A percentile compares a stretch with the other conserved stretches of the same genome.
Conservation (phyloP, 2,329 filamentous ascomycete species). For the Trichoderma koningiopsis region DNA sequence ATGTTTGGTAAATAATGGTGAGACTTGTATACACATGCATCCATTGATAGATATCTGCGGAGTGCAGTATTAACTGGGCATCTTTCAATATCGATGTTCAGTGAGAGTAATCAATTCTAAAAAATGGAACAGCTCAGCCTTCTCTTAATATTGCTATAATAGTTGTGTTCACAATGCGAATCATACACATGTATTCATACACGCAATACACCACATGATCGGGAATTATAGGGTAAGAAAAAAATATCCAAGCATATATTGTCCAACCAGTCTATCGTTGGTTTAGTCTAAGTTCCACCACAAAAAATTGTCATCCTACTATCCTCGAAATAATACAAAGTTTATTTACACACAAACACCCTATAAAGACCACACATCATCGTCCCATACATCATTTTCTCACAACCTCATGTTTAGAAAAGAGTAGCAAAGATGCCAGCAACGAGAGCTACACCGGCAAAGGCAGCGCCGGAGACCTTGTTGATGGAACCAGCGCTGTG, state of each 20-base stretch:
- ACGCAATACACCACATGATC: not conserved
- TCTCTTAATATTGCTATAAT: not conserved
- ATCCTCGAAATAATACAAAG: not conserved
- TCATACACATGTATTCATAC: not conserved
- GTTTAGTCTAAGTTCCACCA: conserved; percentile 6
- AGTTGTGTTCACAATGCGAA: not conserved
- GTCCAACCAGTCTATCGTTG: conserved; percentile 23
- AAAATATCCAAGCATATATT: conserved; percentile 17
- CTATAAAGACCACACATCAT: not conserved
- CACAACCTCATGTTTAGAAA: conserved; percentile 23
- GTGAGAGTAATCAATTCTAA: no score
- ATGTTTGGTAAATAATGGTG: no score
- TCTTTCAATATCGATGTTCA: no score
- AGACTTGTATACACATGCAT: no score
- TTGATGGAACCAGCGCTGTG: conserved; percentile 10
- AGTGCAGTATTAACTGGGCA: no score
- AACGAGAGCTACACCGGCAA: conserved; percentile 27
- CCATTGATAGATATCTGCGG: no score
- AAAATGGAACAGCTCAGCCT: not conserved
- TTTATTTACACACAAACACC: conserved; percentile 18
- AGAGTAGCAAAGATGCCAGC: conserved; percentile 25
- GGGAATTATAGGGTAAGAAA: not conserved
- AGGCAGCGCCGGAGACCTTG: conserved; percentile 28
- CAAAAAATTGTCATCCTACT: not conserved
- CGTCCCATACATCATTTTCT: not conserved